Conservation (phyloP, 2,329 filamentous ascomycete genomes). For the Fusarium siculi region DNA sequence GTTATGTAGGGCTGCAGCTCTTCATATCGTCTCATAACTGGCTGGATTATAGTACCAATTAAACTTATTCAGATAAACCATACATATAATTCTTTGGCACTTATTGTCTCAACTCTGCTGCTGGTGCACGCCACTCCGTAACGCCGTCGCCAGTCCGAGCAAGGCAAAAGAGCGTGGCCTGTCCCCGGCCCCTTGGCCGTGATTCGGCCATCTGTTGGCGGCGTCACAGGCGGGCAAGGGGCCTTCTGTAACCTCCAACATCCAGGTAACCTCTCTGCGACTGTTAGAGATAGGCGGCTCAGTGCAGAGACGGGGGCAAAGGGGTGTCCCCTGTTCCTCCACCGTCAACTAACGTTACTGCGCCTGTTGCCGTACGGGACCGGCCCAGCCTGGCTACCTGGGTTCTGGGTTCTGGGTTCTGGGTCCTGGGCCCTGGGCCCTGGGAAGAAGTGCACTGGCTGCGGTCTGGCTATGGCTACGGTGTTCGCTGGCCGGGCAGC, state of each 20-base stretch:
- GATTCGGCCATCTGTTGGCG: slow-evolving; percentile 40
- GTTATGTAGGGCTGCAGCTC: slow-evolving; percentile 25
- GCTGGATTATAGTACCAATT: not conserved
- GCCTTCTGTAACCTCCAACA: slow-evolving; percentile 25
- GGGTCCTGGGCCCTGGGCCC: not conserved
- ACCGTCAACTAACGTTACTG: slow-evolving; percentile 32
- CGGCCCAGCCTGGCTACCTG: not conserved
- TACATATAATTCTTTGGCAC: not conserved
- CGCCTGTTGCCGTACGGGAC: slow-evolving; percentile 17
- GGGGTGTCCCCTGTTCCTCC: slow-evolving; percentile 27
- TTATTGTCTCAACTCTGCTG: slow-evolving; percentile 16
- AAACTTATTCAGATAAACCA: not conserved
- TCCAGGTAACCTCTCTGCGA: slow-evolving; percentile 1
- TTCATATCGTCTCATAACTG: slow-evolving; percentile 4
- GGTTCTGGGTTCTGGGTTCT: not conserved
- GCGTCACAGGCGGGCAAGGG: slow-evolving; percentile 43
- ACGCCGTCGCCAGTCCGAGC: slow-evolving; percentile 5
- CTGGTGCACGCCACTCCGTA: slow-evolving; percentile 22
- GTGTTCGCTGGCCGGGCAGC: slow-evolving; percentile 32
- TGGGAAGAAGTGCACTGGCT: slow-evolving; percentile 26
- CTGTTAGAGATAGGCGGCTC: slow-evolving; percentile 30
- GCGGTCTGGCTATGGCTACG: slow-evolving; percentile 21
- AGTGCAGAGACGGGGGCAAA: slow-evolving; percentile 6
- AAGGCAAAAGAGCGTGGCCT: slow-evolving; percentile 15
- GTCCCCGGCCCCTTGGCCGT: slow-evolving; percentile 32